Evolutionary conservation across 257 asterid species (phyloP), one percentile per base, ranked within the genome.

Genomic region (Scutellaria baicalensis): DNA sequence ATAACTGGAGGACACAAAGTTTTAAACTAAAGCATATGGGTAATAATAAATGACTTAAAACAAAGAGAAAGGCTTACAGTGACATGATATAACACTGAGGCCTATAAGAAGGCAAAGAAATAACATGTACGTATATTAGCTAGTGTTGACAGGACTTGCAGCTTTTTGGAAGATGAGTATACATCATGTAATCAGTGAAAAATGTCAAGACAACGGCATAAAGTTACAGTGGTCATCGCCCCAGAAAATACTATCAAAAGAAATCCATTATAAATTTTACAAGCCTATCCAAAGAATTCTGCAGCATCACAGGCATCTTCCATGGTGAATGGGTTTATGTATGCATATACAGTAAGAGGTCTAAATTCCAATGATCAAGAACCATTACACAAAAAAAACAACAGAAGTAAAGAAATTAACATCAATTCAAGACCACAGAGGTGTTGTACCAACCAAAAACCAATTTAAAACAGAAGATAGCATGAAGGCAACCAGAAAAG

Each of bases 371-470:
- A 54, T 52, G 14, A 9, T 13, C 48, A 45, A 66, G 27, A 44
- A 35, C 39, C 54, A 62, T 36, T 21, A 59, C 10, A 55, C 39
- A 63, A 16, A 4, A 33, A 14, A 54, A 21, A 38, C 56, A 67
- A 40, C 69, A 59, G 6, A 18, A 7, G 16, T 33, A 66, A 66
- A 13, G 39, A 69, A 47, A 71, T 71, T 51, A 66, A 27, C 57
- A 70, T 35, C 64, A 68, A 64, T 64, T 59, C 68, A 66, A 58
- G 62, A 39, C 59, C 38, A 57, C 9, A 9, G 38, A 47, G 17
- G 17, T 60, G 52, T 47, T 12, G 12, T 52, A 55, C 51, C 48
- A 67, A 75, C 60, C 70, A 64, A 70, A 21, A 61, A 72, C 18
- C 21, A 71, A 39, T 13, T 51, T 48, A 18, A 45, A 70, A 57